Evolutionary conservation across 495 filamentous ascomycete species (phyloP), one percentile per base, ranked within the genome.

Genomic region (Immersiella caudata): DNA sequence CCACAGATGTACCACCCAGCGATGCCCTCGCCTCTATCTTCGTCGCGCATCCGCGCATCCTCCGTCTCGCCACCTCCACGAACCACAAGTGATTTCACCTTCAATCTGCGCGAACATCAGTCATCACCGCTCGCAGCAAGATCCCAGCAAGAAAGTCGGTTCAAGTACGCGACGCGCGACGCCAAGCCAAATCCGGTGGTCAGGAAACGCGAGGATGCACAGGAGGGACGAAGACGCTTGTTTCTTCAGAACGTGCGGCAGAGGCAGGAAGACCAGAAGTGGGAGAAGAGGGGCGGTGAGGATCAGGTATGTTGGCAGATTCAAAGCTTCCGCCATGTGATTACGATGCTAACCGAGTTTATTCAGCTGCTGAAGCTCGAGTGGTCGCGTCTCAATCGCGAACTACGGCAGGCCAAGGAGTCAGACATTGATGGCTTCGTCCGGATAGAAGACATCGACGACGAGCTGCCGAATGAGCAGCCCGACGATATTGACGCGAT

Each of bases 211-310:
- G 70, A 71, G 65, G 69, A 75, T 21, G 65, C 58, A 7, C 74
- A 75, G 61, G 85, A 89, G 61, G 77, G 81, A 58, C 77, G 89
- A 65, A 81, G 89, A 46, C 81, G 84, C 9, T 70, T 91, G 61
- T 99, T 96, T 70, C 78, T 97, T 29, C 87, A 90, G 70, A 91
- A 89, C 60, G 89, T 97, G n/a, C 82, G 87, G 71, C 86, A 88
- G 68, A 84, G 86, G 46, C 81, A 89, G 3, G 91, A 96, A 8
- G 87, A 92, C 16, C 82, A 78, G 72, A 72, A 83, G 76, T 87
- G 89, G 85, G 75, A 89, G 77, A 65, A 86, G 76, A 81, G 92
- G 79, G 86, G 87, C 49, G 81, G 92, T 1, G 90, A 92, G 55
- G 92, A 97, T 65, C 90, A 96, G 84, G 88, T 96, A 80, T 27